Base-by-base conservation (phyloP, 2,329 filamentous ascomycete species). In the Pyrenophora tritici-repentis region DNA sequence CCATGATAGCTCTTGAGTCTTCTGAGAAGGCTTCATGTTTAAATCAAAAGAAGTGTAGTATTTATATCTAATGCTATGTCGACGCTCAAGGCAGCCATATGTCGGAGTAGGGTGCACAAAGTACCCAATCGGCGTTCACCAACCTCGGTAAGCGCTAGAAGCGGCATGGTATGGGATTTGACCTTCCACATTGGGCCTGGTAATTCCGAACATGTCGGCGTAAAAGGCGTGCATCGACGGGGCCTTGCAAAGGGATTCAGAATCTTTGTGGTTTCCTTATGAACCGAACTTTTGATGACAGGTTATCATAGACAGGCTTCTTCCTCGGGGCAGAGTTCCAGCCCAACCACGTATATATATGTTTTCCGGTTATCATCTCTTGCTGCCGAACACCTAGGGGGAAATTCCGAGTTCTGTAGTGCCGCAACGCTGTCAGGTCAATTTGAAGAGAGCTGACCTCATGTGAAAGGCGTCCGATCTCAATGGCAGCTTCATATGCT, bases 1-100 rank as follows among this genome's bases (percentile, higher is more conserved):
- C 64, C 71, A 72, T 71, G 20, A 22, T 42, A 24, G 2, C 3
- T 20, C 13, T 4, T 12, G 8, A 16, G 32, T 20, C 7, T 33
- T 10, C 9, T 7, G 6, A 17, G 26, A 2, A 1, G n/a, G n/a
- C n/a, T 40, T 13, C 18, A 31, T 14, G 6, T 22, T 31, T 14
- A 13, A 16, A 31, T 32, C 9, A 34, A 4, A 16, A 16, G 29
- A 18, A 39, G 24, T 29, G 12, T 10, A 24, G 26, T 16, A 32
- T 36, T 22, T 44, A 37, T 53, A 44, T 34, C 16, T 6, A 10
- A 41, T 35, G 13, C 6, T 18, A 9, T 38, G 38, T 35, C 29
- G 12, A 46, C 20, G 10, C 26, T 9, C 26, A 32, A 53, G 31
- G 45, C 31, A 40, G 24, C 24, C 24, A 37, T 22, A 18, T 32